Evolutionary conservation across 352 stramenopile genomes (phyloP), one percentile per base, ranked within the genome.

Genomic region (Globisporangium orthogonon): DNA sequence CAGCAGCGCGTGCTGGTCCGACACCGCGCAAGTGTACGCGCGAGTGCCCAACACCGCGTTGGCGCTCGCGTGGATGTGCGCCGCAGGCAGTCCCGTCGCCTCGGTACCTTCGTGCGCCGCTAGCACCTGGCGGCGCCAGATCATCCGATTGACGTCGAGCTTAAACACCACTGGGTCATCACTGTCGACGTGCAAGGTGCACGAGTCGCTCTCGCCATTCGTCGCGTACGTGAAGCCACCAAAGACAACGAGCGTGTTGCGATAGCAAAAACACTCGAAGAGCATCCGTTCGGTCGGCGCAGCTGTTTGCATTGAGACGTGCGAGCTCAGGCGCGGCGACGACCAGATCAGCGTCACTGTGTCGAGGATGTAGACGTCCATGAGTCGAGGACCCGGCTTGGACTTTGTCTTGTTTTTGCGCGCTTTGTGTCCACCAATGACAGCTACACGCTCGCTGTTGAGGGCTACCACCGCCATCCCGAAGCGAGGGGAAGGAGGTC

Each of bases 131-230:
- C 67, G 64, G 6, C 78, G 73, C 78, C 81, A 91, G 59, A 91
- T 86, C 78, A 91, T 89, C 41, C 65, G 71, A 14, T 65, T 59
- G 29, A 86, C 37, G 39, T 89, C 74, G 35, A 91, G 70, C 33
- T 81, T 87, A 64, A 79, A 91, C 23, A 89, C 41, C 43, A 60
- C 53, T 1, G 15, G 43, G 15, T 45, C 33, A 0, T 61, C 60
- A 5, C 67, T 41, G 18, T 82, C 73, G 23, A 65, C 50, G 7
- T 65, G 71, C 4, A 55, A 39, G 13, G 56, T 66, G 50, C 61
- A 73, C 35, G 70, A 63, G 60, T 82, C 73, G 13, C 62, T 76
- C 53, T 74, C 73, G 51, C 68, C 69, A 31, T 73, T 71, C 1
- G 61, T 68, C 17, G 57, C 51, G 61, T 83, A 82, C 6, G 69